Conservation (phyloP, 2,329 filamentous ascomycete genomes). For the Ophiostoma novo-ulmi region DNA sequence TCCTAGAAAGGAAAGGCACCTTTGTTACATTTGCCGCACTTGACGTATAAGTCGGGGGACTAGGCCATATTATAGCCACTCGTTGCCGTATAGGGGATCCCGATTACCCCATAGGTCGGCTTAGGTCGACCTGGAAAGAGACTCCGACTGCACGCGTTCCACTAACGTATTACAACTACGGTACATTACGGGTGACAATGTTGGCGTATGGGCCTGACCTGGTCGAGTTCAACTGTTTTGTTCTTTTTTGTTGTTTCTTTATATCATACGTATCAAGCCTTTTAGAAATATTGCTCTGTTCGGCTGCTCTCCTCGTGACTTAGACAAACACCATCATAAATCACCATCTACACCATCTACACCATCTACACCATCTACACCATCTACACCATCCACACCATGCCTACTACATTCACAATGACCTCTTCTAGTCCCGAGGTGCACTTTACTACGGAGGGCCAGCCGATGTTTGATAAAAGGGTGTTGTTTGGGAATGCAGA, state of each 20-base stretch:
- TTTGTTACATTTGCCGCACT: not conserved
- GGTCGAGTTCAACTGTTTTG: not conserved
- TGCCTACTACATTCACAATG: not conserved
- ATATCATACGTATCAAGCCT: not conserved
- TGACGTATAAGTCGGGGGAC: not conserved
- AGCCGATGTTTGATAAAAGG: not conserved
- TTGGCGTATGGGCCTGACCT: not conserved
- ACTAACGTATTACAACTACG: not conserved
- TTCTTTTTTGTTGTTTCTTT: not conserved
- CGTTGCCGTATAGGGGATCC: constrained; percentile 3
- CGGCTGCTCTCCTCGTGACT: too few species aligned
- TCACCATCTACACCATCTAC: too few species aligned
- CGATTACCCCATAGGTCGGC: constrained; percentile 3
- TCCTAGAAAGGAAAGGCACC: not conserved
- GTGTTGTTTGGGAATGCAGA: not conserved
- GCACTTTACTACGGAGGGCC: not conserved
- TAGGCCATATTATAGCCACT: not conserved
- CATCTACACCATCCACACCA: not conserved
- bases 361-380: not conserved
- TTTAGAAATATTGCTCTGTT: too few species aligned
- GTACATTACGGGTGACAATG: not conserved
- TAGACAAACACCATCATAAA: too few species aligned
- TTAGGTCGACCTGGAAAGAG: not conserved
- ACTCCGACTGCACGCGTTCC: not conserved
- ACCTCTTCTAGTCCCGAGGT: not conserved